A percentile compares a stretch with the other conserved stretches of the same genome.
Conservation (phyloP, 2,329 filamentous ascomycete genomes). For the Madurella mycetomatis region DNA sequence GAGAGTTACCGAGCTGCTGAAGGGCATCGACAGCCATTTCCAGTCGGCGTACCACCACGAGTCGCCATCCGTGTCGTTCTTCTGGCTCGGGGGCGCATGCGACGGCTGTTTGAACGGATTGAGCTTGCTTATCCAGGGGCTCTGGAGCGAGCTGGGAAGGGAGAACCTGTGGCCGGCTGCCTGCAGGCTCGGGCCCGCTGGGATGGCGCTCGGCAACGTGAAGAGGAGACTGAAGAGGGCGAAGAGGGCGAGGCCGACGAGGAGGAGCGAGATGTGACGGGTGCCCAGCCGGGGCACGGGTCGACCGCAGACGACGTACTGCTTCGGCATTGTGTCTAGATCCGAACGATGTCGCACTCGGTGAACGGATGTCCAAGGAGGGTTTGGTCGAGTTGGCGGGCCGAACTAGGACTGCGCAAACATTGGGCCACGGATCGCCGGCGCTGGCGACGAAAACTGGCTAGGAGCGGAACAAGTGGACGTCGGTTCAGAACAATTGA, state of each 20-base stretch:
- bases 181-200: slow-evolving; percentile 46
- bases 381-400: background rate
- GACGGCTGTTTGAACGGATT: slow-evolving; percentile 66
- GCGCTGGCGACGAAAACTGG: background rate
- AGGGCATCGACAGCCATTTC: slow-evolving; percentile 80
- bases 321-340: slow-evolving; percentile 41
- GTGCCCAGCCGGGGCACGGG: slow-evolving; percentile 48
- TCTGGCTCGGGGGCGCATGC: slow-evolving; percentile 68
- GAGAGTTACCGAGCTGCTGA: slow-evolving; percentile 73
- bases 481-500: no score
- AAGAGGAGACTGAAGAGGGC: slow-evolving; percentile 51
- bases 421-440: background rate
- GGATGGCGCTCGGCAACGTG: slow-evolving; percentile 45
- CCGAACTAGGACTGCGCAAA: background rate
- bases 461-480: background rate
- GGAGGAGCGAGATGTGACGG: slow-evolving; percentile 49
- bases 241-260: slow-evolving; percentile 49
- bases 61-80: slow-evolving; percentile 73
- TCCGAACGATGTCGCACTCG: background rate
- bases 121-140: slow-evolving; percentile 45
- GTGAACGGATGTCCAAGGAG: background rate
- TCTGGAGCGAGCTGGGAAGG: slow-evolving; percentile 43
- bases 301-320: slow-evolving; percentile 44
- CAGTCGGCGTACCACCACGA: slow-evolving; percentile 84
- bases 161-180: slow-evolving; percentile 48